Conservation (phyloP, 805 yeast genomes). For the Candida hungchunana region DNA sequence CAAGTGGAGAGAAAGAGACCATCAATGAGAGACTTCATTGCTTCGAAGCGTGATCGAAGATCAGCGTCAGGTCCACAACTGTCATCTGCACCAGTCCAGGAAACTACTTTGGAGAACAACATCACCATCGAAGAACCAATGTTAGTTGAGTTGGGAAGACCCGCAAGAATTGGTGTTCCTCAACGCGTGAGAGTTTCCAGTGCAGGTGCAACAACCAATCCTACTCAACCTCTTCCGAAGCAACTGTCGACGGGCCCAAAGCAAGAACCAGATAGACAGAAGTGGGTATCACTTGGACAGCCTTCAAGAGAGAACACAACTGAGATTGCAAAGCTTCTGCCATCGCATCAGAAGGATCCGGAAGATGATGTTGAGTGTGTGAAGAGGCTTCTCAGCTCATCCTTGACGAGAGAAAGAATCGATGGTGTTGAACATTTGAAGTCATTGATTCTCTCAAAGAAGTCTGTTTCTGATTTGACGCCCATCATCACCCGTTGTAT, state of each 20-base stretch:
- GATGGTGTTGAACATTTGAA: slow-evolving; percentile 21
- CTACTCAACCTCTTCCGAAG: slow-evolving; percentile 14
- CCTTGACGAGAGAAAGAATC: slow-evolving; percentile 23
- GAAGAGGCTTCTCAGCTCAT: slow-evolving; percentile 17
- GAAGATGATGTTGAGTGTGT: slow-evolving; percentile 7
- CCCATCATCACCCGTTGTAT: slow-evolving; percentile 21
- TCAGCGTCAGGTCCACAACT: slow-evolving; percentile 32
- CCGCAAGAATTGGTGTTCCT: slow-evolving; percentile 22
- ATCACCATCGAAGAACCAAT: slow-evolving; percentile 1
- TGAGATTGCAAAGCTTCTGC: slow-evolving; percentile 1
- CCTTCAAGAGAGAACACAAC: slow-evolving; percentile 7
- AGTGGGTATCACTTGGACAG: slow-evolving; percentile 2
- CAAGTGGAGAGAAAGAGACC: slow-evolving; percentile 32
- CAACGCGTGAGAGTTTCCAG: slow-evolving; percentile 23
- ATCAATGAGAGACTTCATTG: slow-evolving; percentile 45
- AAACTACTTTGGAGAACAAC: not conserved
- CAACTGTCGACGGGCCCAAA: slow-evolving; percentile 19
- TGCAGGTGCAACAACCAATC: slow-evolving; percentile 8
- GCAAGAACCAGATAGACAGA: slow-evolving; percentile 7
- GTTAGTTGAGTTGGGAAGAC: slow-evolving; percentile 24
- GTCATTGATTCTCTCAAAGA: slow-evolving; percentile 1
- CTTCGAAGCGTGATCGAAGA: slow-evolving; percentile 40
- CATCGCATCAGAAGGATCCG: not conserved
- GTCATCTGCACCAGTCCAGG: slow-evolving; percentile 14
- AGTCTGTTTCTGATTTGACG: slow-evolving; percentile 14